phyloP scores from a whole-genome alignment of 1,284 basidiomycete species.

The Apiotrichum sp. region DNA sequence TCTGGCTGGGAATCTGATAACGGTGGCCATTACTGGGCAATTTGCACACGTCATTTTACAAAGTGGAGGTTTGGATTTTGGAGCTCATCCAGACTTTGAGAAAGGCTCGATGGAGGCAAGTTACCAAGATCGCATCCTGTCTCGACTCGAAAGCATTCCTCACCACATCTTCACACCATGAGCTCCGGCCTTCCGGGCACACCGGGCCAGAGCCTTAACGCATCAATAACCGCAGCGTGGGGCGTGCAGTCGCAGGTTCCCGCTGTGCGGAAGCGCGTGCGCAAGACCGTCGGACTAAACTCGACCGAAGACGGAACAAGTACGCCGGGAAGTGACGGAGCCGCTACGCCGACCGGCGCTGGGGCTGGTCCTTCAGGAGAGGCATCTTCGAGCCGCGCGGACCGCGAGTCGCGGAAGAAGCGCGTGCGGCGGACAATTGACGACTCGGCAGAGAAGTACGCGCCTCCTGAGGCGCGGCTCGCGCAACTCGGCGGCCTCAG shows the following conservation, averaged over 20 bases:
- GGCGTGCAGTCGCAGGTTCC: constrained; percentile 10
- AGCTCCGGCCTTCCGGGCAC: constrained; percentile 7
- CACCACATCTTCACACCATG: constrained; percentile 3
- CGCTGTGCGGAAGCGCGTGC: constrained; percentile 9
- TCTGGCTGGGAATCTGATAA: no score
- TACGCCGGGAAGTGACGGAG: constrained; percentile 8
- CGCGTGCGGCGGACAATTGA: constrained; percentile 14
- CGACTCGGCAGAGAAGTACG: constrained; percentile 30
- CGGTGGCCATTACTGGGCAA: no score
- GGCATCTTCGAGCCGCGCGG: not conserved
- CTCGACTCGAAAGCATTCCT: no score
- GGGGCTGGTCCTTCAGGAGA: not conserved
- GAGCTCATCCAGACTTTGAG: no score
- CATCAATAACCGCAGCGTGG: constrained; percentile 42
- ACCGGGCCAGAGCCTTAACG: constrained; percentile 25
- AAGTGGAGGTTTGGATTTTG: no score
- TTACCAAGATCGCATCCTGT: no score
- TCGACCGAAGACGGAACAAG: constrained; percentile 5
- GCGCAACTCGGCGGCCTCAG: constrained; percentile 85
- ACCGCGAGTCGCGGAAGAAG: constrained; percentile 13
- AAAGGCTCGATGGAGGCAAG: no score
- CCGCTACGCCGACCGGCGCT: not conserved
- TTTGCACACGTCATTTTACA: no score
- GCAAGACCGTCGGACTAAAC: constrained; percentile 18
- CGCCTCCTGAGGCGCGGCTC: constrained; percentile 50